These are phyloP conservation scores for Gossypium schwendimanii DNA, from an alignment of 441 rosid species.

Conservation along the genomic window DNA sequence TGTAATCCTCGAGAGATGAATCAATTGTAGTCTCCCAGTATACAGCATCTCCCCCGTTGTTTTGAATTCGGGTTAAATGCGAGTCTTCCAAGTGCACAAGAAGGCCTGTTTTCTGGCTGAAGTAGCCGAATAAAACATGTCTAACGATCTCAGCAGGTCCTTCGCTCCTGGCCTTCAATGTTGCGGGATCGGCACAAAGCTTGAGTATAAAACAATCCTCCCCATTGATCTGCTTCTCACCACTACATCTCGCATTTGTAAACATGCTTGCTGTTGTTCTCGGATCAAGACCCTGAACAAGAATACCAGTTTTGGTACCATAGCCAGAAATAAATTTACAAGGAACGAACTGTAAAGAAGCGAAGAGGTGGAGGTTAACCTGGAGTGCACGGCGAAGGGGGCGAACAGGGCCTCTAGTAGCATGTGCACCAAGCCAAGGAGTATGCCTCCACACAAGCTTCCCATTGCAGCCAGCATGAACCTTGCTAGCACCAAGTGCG, in stretches of 20 bases:
- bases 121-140: slow-evolving; percentile 60
- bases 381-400: slow-evolving; percentile 68
- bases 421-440: slow-evolving; percentile 66
- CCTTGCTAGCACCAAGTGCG: slow-evolving; percentile 56
- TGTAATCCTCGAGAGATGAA: slow-evolving; percentile 58
- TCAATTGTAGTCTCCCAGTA: slow-evolving; percentile 72
- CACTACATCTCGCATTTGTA: slow-evolving; percentile 49
- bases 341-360: neutral
- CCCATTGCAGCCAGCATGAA: slow-evolving; percentile 65
- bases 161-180: slow-evolving; percentile 63
- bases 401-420: slow-evolving; percentile 65
- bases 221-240: slow-evolving; percentile 55
- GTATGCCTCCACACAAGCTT: slow-evolving; percentile 72
- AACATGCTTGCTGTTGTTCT: slow-evolving; percentile 64
- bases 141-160: slow-evolving; percentile 68
- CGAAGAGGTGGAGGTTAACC: slow-evolving; percentile 22
- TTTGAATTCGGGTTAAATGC: slow-evolving; percentile 61
- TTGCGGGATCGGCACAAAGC: slow-evolving; percentile 57
- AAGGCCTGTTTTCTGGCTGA: slow-evolving; percentile 67
- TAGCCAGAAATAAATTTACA: neutral
- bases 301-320: neutral
- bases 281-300: slow-evolving; percentile 58
- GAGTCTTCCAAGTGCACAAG: slow-evolving; percentile 64
- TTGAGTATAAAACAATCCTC: slow-evolving; percentile 68
- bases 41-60: slow-evolving; percentile 57